Base-by-base conservation (phyloP, 768 basidiomycete genomes). In the Inosperma sp. region DNA sequence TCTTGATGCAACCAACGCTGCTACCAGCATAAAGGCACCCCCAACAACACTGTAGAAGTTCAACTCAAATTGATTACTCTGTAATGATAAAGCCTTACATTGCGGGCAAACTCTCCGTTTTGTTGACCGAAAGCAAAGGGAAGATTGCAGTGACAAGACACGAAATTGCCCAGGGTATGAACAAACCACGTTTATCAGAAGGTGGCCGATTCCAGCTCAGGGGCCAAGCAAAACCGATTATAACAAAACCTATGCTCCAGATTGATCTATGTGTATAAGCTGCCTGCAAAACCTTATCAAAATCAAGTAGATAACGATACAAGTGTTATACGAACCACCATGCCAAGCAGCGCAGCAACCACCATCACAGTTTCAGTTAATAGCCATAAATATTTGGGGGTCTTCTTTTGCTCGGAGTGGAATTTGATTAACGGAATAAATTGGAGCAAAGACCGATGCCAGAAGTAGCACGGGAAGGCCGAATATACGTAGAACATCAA, bases 401-500 rank as follows among this genome's bases (percentile, higher is more conserved):
- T 12, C n/a, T 14, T 23, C 37, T 25, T 19, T 39, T 21, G 40
- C 17, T 33, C 35, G 29, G 25, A 10, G 12, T 36, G 43, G 17
- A 13, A 29, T 16, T 41, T n/a, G 10, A 63, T 2, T 35, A 43
- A 45, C 17, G 55, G 51, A 14, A 53, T 34, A 5, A 48, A 59
- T 46, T 72, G 70, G 1, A 64, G 51, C 37, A 73, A 46, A 40
- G 82, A 80, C 47, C 76, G 79, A 26, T 73, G 72, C 87, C 87
- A 89, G 64, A 92, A 92, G 67, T 81, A 90, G 26, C 78, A 75
- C 0, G 90, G 88, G 54, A 91, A 91, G 4, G 75, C 62, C 29
- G 83, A 74, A 59, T 93, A 93, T 34, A 88, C 50, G 60, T 86
- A 91, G 59, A 88, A 87, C 3, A 81, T 81, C 77, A 74, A 79